phyloP scores from a whole-genome alignment of 2,329 filamentous ascomycete genomes.

The Teratosphaeria destructans region DNA sequence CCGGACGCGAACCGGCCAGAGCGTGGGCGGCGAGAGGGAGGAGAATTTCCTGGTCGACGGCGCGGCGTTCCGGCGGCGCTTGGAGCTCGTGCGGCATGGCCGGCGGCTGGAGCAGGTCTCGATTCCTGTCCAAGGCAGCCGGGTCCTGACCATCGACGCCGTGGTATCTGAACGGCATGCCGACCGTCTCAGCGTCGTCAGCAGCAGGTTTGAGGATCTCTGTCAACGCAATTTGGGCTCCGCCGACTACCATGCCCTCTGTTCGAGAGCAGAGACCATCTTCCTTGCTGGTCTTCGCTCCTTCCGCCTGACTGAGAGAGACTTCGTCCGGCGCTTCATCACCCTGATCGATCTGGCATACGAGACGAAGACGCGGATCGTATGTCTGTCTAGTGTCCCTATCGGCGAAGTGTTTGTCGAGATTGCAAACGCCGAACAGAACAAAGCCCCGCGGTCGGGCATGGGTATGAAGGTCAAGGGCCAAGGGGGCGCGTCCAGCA shows the following conservation, averaged over 20 bases:
- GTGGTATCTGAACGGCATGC: not conserved
- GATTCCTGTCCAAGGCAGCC: conserved; percentile 14
- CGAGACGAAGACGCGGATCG: conserved; percentile 61
- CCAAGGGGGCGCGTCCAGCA: conserved; percentile 17
- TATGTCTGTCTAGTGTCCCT: conserved; percentile 26
- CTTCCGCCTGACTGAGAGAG: conserved; percentile 41
- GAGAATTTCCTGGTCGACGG: conserved; percentile 12
- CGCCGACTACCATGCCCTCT: conserved; percentile 67
- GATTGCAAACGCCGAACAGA: conserved; percentile 11
- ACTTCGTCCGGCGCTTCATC: conserved; percentile 60
- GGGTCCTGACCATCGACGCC: conserved; percentile 10
- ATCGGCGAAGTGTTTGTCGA: conserved; percentile 16
- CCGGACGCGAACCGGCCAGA: conserved; percentile 29
- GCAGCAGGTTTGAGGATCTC: conserved; percentile 55
- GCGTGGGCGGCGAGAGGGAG: not conserved
- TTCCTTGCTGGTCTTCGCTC: conserved; percentile 12
- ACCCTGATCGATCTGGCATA: conserved; percentile 68
- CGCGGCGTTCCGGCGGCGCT: conserved; percentile 1
- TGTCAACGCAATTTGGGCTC: conserved; percentile 56
- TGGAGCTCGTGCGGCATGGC: conserved; percentile 2
- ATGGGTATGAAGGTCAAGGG: conserved; percentile 14
- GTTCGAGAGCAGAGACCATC: conserved; percentile 8
- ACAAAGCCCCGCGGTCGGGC: conserved; percentile 5
- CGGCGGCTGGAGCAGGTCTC: conserved; percentile 2
- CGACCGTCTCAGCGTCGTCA: conserved; percentile 2